Percentiles rank a stretch among this genome's conserved stretches.
Evolutionary conservation across 371 early-diverging fungal genomes (phyloP).

Genomic region (Rhizopus sp.): DNA sequence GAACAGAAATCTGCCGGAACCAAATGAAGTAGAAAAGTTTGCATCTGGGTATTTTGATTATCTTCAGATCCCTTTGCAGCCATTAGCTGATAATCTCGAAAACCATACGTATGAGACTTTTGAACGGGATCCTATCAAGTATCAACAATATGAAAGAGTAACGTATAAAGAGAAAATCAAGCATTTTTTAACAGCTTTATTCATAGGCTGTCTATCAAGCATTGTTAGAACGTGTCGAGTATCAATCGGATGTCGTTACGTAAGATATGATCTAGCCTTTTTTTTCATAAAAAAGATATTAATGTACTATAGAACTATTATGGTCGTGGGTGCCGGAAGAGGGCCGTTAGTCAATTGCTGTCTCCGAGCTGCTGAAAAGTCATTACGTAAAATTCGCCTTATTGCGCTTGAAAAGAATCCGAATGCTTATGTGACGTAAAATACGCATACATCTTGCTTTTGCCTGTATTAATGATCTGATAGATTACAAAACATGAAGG

Average conservation of each 20-base stretch:
- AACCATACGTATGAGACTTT: constrained; percentile 92
- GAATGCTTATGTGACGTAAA: constrained; percentile 87
- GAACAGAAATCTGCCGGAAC: constrained; percentile 62
- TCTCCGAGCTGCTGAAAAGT: constrained; percentile 73
- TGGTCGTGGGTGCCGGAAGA: constrained; percentile 85
- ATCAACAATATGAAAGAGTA: constrained; percentile 85
- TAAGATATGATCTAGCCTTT: constrained; percentile 19
- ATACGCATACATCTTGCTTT: neutral
- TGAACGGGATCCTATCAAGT: constrained; percentile 91
- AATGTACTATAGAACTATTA: constrained; percentile 66
- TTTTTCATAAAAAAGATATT: neutral
- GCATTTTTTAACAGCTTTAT: constrained; percentile 1
- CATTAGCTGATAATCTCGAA: constrained; percentile 92
- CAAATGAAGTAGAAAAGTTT: constrained; percentile 68
- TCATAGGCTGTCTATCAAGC: constrained; percentile 62
- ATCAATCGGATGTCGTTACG: constrained; percentile 42
- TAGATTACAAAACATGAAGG: constrained; percentile 79
- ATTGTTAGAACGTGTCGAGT: constrained; percentile 56
- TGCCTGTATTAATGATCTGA: neutral
- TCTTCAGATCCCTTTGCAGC: constrained; percentile 88
- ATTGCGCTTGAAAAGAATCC: constrained; percentile 96
- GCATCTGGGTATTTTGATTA: constrained; percentile 85
- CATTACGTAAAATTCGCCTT: constrained; percentile 65
- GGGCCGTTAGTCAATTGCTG: constrained; percentile 86
- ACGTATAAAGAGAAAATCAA: neutral